Conservation (phyloP, 805 yeast genomes). For the Candida mattraensis region DNA sequence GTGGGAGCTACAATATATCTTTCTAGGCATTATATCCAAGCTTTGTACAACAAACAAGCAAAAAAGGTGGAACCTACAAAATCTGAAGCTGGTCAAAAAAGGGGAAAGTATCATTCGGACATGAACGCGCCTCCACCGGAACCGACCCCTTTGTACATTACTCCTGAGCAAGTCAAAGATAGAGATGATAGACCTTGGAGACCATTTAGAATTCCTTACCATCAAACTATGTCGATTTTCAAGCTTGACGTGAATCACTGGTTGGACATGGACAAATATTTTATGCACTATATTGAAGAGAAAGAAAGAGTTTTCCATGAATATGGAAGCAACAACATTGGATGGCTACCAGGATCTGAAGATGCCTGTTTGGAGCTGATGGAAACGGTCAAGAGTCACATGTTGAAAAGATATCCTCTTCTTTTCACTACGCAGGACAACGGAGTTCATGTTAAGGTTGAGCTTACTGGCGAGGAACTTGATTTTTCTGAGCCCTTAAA, state of each 20-base stretch:
- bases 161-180: slow-evolving; percentile 63
- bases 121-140: slow-evolving; percentile 37
- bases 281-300: slow-evolving; percentile 63
- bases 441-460: slow-evolving; percentile 58
- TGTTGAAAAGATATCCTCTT: slow-evolving; percentile 62
- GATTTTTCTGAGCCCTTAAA: slow-evolving; percentile 61
- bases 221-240: slow-evolving; percentile 75
- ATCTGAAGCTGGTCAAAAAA: slow-evolving; percentile 5
- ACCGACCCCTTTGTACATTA: slow-evolving; percentile 60
- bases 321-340: slow-evolving; percentile 62
- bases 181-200: slow-evolving; percentile 81
- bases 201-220: slow-evolving; percentile 79
- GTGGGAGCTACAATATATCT: slow-evolving; percentile 22
- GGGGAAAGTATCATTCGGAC: slow-evolving; percentile 24
- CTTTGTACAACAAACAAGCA: slow-evolving; percentile 5
- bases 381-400: slow-evolving; percentile 60
- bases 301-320: slow-evolving; percentile 56
- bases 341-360: slow-evolving; percentile 63
- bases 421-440: slow-evolving; percentile 50
- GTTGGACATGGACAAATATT: slow-evolving; percentile 79
- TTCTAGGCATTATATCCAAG: slow-evolving; percentile 17
- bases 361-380: slow-evolving; percentile 63
- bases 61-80: slow-evolving; percentile 2
- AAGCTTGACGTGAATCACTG: slow-evolving; percentile 73
- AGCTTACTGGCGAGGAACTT: slow-evolving; percentile 59